Base-by-base conservation (phyloP, 768 basidiomycete species). In the Cyathus striatus region DNA sequence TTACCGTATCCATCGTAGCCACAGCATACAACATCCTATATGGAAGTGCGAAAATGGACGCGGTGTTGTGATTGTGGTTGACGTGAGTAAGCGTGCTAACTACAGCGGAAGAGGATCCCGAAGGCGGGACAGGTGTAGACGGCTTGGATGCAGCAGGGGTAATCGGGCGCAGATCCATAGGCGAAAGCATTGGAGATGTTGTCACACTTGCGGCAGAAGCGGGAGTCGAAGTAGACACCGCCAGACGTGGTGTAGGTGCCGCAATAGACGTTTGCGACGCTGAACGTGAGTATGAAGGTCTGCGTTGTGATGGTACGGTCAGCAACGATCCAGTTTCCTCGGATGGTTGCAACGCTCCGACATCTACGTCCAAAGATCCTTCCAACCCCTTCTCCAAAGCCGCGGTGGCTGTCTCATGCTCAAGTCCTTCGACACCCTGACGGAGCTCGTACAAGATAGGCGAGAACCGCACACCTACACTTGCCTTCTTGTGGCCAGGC, bases 1-100 rank as follows among this genome's bases (percentile, higher is more conserved):
- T 77, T 35, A 99, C 81, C 0, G 90, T 84, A 62, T 99, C 96
- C 82, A 93, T 96, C 17, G 95, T 96, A 38, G 92, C 86, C 13
- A 98, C 91, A 1, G 96, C 91, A 54, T 86, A 98, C 33, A 97
- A 63, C 85, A 97, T 88, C 40, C 96, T 76, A 62, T 98, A 97
- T 2, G 94, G 90, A 38, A 98, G 64, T 6, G 88, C 79, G 58
- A 98, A 97, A 2, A 96, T 71, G 12, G 89, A 84, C 13, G 75
- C 78, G 1, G 76, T 72, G 21, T 54, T 60, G 2, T 48, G 23
- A 22, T 47, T 33, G n/a, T 41, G 18, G 26, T 38, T 27, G 26
- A 46, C 40, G 33, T 46, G 46, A 16, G 52, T 40, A 35, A 62
- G 56, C 36, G 56, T 35, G 43, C n/a, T 42, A 49, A 23, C 40